Evolutionary conservation across 2,329 filamentous ascomycete genomes (phyloP), one percentile per base, ranked within the genome.

Genomic region (Fusarium sp.): DNA sequence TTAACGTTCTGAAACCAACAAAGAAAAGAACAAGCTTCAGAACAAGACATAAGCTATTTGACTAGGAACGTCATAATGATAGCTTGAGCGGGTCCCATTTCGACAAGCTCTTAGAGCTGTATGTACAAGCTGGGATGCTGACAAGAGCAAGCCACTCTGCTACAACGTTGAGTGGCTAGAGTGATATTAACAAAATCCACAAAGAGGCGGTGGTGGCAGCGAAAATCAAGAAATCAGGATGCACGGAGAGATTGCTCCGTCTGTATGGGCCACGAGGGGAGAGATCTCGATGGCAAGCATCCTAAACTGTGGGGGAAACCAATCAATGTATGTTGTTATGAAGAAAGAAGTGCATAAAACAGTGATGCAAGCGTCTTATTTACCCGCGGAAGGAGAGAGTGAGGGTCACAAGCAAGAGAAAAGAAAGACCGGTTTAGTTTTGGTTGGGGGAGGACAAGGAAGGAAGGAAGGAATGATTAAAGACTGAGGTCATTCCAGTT

Each of bases 251-350:
- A n/a, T 58, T 69, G 49, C 69, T 71, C 69, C 69, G 68, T 57
- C 12, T 24, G 32, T 30, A 49, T 48, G 45, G 56, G 40, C 55
- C 64, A 66, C 65, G 65, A 58, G 69, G 49, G 53, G 32, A 41
- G 38, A 32, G 65, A 71, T 71, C 69, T 71, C 69, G 69, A 71
- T 71, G 65, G 51, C 25, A 12, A 45, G 48, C 60, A 69, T 48
- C 32, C 25, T 16, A 40, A 43, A 29, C 45, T 16, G 53, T 54
- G 48, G 49, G 46, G 56, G 43, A 38, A 29, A 16, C 61, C 55
- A 69, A 62, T 69, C 34, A 54, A 25, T 22, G 34, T 40, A 18
- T 41, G 20, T 32, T 24, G 16, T 29, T 46, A 25, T 22, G 30
- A 27, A 40, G 13, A 32, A 27, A n/a, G n/a, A 40, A 46, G 18